Conservation (phyloP, 345 rosid genomes). For the Kandelia obovata region DNA sequence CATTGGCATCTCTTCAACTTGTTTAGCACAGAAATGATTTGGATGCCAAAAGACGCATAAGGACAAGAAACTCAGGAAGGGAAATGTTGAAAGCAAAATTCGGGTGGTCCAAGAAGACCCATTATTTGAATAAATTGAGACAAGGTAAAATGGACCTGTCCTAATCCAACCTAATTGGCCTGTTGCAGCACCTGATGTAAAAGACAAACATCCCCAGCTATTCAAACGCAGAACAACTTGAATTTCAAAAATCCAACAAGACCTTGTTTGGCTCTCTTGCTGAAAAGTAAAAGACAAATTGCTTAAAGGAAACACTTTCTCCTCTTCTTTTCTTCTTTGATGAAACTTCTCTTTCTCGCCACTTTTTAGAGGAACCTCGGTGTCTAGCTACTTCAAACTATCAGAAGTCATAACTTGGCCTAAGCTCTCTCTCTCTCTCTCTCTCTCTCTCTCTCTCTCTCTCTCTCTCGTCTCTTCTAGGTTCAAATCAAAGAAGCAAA, state of each 20-base stretch:
- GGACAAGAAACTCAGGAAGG: not conserved
- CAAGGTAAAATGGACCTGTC: constrained; percentile 12
- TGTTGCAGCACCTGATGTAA: constrained; percentile 4
- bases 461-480: not conserved
- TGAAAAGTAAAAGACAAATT: not conserved
- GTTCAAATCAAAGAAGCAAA: constrained; percentile 9
- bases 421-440: too few species aligned
- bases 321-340: not conserved
- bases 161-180: constrained; percentile 11
- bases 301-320: not conserved
- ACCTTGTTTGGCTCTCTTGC: not conserved
- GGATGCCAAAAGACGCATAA: constrained; percentile 8
- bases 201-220: constrained; percentile 16
- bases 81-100: not conserved
- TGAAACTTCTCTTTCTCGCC: too few species aligned
- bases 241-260: constrained; percentile 4
- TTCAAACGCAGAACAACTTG: constrained; percentile 3
- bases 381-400: too few species aligned
- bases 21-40: constrained; percentile 3
- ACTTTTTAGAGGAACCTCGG: too few species aligned
- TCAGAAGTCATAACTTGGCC: too few species aligned
- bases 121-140: constrained; percentile 2
- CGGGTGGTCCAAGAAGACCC: constrained; percentile 17
- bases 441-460: not conserved
- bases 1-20: not conserved